Evolutionary conservation across 345 rosid species (phyloP).

Genomic region (Aethionema arabicum): DNA sequence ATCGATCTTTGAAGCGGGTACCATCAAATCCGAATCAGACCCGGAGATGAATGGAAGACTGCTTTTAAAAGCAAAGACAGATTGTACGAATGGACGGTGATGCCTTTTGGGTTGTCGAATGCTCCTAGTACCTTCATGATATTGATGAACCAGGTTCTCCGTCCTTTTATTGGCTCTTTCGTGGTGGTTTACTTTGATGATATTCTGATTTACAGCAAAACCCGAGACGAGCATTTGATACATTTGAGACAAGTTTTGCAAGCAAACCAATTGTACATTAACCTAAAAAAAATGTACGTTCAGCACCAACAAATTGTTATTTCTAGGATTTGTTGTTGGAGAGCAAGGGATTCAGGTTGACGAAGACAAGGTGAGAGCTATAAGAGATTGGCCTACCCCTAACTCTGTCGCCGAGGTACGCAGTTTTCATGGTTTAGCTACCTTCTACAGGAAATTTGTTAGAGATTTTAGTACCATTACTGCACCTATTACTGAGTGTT

Average conservation of each 20-base stretch:
- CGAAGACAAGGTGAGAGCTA: not conserved
- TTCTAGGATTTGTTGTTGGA: not conserved
- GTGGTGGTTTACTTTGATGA: constrained; percentile 10
- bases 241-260: not conserved
- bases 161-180: not conserved
- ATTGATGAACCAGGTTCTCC: not conserved
- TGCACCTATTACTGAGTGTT: not conserved
- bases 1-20: too few relatives aligned
- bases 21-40: too few relatives aligned
- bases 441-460: not conserved
- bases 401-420: not conserved
- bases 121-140: too few relatives aligned
- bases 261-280: not conserved
- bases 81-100: too few relatives aligned
- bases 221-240: not conserved
- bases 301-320: not conserved
- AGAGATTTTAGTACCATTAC: constrained; percentile 4
- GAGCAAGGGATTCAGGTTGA: not conserved
- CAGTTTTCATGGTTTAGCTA: constrained; percentile 3
- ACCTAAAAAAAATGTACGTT: not conserved
- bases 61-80: too few relatives aligned
- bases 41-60: too few relatives aligned
- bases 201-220: not conserved
- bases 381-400: not conserved
- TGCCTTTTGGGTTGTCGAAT: too few relatives aligned